These are phyloP conservation scores for Elaeagnus macrophylla DNA, from an alignment of 306 rosid species.

Conservation along the genomic window DNA sequence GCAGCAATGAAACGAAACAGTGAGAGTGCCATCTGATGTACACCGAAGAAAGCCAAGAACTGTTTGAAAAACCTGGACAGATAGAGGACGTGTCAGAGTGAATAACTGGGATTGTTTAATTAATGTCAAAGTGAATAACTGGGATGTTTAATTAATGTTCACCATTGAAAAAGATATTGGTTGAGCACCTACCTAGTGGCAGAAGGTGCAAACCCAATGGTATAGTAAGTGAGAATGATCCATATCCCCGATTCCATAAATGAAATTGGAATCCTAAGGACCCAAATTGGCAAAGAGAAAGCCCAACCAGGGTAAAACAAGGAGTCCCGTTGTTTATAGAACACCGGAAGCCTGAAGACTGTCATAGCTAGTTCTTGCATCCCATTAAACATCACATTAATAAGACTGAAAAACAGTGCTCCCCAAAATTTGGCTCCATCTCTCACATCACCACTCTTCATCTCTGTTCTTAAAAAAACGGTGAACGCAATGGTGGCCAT, in stretches of 20 bases:
- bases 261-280: constrained; percentile 32
- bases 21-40: constrained; percentile 58
- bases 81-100: background rate
- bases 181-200: constrained; percentile 33
- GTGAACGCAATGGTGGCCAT: constrained; percentile 44
- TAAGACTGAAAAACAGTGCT: constrained; percentile 48
- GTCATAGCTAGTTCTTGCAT: constrained; percentile 32
- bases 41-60: constrained; percentile 33
- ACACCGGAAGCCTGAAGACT: constrained; percentile 31
- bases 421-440: constrained; percentile 37
- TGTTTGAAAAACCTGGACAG: constrained; percentile 46
- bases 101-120: background rate
- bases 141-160: background rate
- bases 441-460: constrained; percentile 15
- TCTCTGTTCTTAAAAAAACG: constrained; percentile 50
- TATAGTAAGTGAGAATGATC: constrained; percentile 36
- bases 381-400: constrained; percentile 41
- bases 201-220: constrained; percentile 58
- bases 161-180: background rate
- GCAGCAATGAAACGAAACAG: constrained; percentile 49
- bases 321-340: constrained; percentile 35
- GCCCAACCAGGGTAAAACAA: constrained; percentile 36
- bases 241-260: constrained; percentile 25
- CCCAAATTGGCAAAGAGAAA: constrained; percentile 26
- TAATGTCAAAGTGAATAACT: background rate